Percentiles rank a stretch among this genome's conserved stretches.
These are phyloP conservation scores for Fagopyrum tataricum DNA, from an alignment of 148 eudicot species.

Conservation along the genomic window DNA sequence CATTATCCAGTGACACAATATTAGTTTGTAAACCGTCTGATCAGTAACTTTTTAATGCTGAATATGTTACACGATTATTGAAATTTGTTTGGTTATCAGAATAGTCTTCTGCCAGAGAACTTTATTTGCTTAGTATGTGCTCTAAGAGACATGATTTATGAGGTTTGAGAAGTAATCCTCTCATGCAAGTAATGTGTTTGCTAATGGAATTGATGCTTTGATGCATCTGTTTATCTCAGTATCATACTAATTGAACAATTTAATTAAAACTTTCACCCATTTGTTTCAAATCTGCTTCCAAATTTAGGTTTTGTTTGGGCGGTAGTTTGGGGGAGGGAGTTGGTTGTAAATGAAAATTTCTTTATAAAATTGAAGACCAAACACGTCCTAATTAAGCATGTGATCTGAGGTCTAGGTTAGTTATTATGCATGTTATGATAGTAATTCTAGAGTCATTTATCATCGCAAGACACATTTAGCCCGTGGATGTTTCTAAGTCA, in stretches of 20 bases:
- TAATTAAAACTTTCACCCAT: not conserved
- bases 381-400: not conserved
- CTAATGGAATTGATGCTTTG: too few relatives aligned
- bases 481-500: not conserved
- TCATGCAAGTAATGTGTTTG: not conserved
- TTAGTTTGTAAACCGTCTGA: not conserved
- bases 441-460: not conserved
- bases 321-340: too few relatives aligned
- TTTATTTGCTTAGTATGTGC: not conserved
- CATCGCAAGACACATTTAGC: not conserved
- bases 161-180: not conserved
- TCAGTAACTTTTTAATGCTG: not conserved
- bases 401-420: not conserved
- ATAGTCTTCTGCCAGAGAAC: not conserved
- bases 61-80: not conserved
- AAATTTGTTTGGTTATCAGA: not conserved
- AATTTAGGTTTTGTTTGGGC: not conserved
- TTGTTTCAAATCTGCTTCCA: conserved; percentile 4
- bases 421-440: not conserved
- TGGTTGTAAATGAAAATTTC: too few relatives aligned
- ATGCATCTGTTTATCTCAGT: not conserved
- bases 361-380: too few relatives aligned
- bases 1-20: not conserved
- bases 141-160: not conserved
- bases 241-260: not conserved